Evolutionary conservation across 495 filamentous ascomycete species (phyloP).

Genomic region (Podospora australis): DNA sequence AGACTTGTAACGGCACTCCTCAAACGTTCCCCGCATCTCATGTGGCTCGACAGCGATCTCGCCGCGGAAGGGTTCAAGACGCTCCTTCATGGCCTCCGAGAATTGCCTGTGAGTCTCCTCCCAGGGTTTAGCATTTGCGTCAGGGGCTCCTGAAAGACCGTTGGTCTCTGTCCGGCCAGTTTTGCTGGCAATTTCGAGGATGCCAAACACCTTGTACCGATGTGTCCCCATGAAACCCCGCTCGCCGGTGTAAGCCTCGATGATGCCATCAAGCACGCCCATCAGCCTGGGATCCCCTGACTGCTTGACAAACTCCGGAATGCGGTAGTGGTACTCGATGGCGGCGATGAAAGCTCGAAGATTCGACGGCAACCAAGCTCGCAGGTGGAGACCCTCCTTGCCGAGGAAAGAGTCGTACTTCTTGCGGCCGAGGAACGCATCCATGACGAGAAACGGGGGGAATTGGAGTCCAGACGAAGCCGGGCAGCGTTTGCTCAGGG

Average conservation of each 20-base stretch:
- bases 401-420: conserved; percentile 46
- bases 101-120: conserved; percentile 46
- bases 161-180: conserved; percentile 47
- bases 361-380: conserved; percentile 46
- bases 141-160: conserved; percentile 36
- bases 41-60: conserved; percentile 38
- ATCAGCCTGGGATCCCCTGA: conserved; percentile 39
- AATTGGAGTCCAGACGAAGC: conserved; percentile 45
- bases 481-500: conserved; percentile 45
- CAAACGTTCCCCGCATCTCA: conserved; percentile 46
- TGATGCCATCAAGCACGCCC: conserved; percentile 43
- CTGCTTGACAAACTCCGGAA: conserved; percentile 43
- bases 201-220: conserved; percentile 48
- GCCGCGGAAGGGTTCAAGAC: conserved; percentile 40
- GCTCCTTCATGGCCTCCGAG: conserved; percentile 48
- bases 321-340: conserved; percentile 43
- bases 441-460: conserved; percentile 46
- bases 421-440: conserved; percentile 44
- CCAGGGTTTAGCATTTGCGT: conserved; percentile 37
- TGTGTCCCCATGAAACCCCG: conserved; percentile 50
- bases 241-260: conserved; percentile 45
- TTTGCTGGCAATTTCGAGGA: conserved; percentile 46
- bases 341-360: conserved; percentile 45
- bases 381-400: conserved; percentile 40
- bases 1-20: conserved; percentile 44